Percentiles rank a stretch among this genome's conserved stretches.
Conservation (phyloP, 768 basidiomycete species). For the Trametes punicea region DNA sequence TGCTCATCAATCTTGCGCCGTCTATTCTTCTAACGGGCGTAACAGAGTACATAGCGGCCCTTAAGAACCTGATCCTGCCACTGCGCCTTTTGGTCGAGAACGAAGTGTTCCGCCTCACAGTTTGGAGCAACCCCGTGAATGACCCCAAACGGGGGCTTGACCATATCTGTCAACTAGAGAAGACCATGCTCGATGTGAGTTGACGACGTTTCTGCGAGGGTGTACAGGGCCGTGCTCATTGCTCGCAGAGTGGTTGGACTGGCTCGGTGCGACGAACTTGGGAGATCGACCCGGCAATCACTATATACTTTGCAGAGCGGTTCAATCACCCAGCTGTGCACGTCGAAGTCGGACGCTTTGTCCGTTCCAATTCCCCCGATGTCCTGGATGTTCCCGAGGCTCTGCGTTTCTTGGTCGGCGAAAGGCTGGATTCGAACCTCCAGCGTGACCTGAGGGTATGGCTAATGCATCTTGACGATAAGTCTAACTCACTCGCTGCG, state of each 20-base stretch:
- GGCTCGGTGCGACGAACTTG: constrained; percentile 70
- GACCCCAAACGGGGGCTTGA: constrained; percentile 70
- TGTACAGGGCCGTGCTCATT: background rate
- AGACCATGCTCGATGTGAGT: constrained; percentile 60
- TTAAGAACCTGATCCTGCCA: constrained; percentile 69
- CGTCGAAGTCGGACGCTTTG: constrained; percentile 70
- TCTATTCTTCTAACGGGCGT: constrained; percentile 7
- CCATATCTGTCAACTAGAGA: constrained; percentile 52
- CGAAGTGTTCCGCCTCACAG: constrained; percentile 79
- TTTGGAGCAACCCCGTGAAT: constrained; percentile 88
- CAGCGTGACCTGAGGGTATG: constrained; percentile 74
- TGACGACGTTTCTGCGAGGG: background rate
- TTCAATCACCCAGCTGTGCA: constrained; percentile 69
- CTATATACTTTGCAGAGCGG: constrained; percentile 81
- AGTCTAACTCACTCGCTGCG: background rate
- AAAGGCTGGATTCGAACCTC: constrained; percentile 53
- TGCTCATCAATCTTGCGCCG: constrained; percentile 30
- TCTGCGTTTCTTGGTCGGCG: constrained; percentile 74
- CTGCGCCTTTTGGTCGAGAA: constrained; percentile 86
- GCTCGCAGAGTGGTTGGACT: constrained; percentile 60
- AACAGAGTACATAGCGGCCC: constrained; percentile 53
- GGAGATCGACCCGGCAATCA: constrained; percentile 80
- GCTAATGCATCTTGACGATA: background rate
- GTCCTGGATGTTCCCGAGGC: constrained; percentile 81
- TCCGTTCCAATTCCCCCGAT: constrained; percentile 66